A percentile compares a stretch with the other conserved stretches of the same genome.
Conservation (phyloP, 1,284 basidiomycete species). For the Malassezia sympodialis region DNA sequence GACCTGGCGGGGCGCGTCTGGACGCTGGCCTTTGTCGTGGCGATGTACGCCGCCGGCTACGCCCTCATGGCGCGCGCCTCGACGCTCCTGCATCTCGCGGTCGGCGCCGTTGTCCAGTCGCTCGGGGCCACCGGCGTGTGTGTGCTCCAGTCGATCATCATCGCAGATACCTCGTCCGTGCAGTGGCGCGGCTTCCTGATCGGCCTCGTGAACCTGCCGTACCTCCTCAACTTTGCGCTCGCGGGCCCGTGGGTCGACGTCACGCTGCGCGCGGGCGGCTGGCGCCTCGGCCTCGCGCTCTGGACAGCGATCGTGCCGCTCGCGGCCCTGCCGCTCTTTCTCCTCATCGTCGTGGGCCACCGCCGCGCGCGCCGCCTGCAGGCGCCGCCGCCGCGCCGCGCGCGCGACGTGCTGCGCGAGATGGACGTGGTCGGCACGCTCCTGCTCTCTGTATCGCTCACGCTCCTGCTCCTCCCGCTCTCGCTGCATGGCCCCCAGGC, state of each 20-base stretch:
- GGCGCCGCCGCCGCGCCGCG: not conserved
- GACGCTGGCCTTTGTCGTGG: slow-evolving; percentile 56
- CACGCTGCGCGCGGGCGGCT: slow-evolving; percentile 53
- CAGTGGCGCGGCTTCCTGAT: slow-evolving; percentile 66
- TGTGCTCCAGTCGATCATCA: slow-evolving; percentile 52
- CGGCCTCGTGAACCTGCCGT: slow-evolving; percentile 56
- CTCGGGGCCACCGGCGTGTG: slow-evolving; percentile 47
- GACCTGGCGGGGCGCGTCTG: slow-evolving; percentile 57
- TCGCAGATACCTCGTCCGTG: slow-evolving; percentile 67
- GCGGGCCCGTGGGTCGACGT: slow-evolving; percentile 61
- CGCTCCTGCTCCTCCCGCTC: slow-evolving; percentile 60
- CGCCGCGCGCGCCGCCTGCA: slow-evolving; percentile 22
- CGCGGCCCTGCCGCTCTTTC: slow-evolving; percentile 35
- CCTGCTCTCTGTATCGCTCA: slow-evolving; percentile 56
- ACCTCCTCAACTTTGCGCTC: slow-evolving; percentile 55
- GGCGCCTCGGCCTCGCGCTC: slow-evolving; percentile 68
- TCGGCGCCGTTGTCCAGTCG: slow-evolving; percentile 54
- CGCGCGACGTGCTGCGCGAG: slow-evolving; percentile 45
- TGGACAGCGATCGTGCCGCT: slow-evolving; percentile 38
- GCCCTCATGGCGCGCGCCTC: slow-evolving; percentile 61
- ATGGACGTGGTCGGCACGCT: slow-evolving; percentile 62
- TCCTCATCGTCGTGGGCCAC: slow-evolving; percentile 37
- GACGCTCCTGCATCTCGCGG: slow-evolving; percentile 54
- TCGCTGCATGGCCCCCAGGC: slow-evolving; percentile 51
- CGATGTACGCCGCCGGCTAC: slow-evolving; percentile 54